Percentiles rank a stretch among this genome's conserved stretches.
Evolutionary conservation across 2,329 filamentous ascomycete species (phyloP).

Genomic region (Akanthomyces dipterigenus): DNA sequence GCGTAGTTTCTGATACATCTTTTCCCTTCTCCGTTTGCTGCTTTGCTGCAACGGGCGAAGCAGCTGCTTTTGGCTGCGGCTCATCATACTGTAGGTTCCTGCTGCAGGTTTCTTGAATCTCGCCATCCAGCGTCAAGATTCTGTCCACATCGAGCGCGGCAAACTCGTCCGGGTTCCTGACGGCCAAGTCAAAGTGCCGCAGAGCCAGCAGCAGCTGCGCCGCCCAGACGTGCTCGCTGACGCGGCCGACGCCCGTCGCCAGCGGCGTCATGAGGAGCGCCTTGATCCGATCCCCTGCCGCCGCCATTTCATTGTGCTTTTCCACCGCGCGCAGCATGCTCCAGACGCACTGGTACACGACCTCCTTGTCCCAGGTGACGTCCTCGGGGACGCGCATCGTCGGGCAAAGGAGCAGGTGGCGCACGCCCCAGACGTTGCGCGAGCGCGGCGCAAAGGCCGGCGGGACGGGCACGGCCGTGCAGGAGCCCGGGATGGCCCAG

Average conservation of each 20-base stretch:
- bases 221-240: slow-evolving; percentile 43
- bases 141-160: slow-evolving; percentile 20
- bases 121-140: slow-evolving; percentile 2
- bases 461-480: slow-evolving; percentile 40
- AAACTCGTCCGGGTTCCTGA: slow-evolving; percentile 37
- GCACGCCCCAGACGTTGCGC: slow-evolving; percentile 34
- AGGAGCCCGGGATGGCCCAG: slow-evolving; percentile 44
- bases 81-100: neutral
- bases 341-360: slow-evolving; percentile 50
- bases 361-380: slow-evolving; percentile 43
- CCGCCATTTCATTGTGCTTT: slow-evolving; percentile 32
- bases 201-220: slow-evolving; percentile 42
- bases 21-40: neutral
- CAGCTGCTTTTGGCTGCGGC: neutral
- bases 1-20: too few relatives aligned
- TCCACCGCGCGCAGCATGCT: slow-evolving; percentile 42
- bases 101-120: slow-evolving; percentile 4
- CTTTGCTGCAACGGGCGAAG: neutral
- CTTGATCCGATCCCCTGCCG: slow-evolving; percentile 25
- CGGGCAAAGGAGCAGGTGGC: slow-evolving; percentile 42
- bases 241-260: slow-evolving; percentile 40
- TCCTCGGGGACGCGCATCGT: slow-evolving; percentile 43
- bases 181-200: slow-evolving; percentile 44
- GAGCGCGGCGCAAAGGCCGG: slow-evolving; percentile 25
- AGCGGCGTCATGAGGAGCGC: slow-evolving; percentile 45